phyloP scores from a whole-genome alignment of 768 basidiomycete genomes.

The Lactarius akahatsu region DNA sequence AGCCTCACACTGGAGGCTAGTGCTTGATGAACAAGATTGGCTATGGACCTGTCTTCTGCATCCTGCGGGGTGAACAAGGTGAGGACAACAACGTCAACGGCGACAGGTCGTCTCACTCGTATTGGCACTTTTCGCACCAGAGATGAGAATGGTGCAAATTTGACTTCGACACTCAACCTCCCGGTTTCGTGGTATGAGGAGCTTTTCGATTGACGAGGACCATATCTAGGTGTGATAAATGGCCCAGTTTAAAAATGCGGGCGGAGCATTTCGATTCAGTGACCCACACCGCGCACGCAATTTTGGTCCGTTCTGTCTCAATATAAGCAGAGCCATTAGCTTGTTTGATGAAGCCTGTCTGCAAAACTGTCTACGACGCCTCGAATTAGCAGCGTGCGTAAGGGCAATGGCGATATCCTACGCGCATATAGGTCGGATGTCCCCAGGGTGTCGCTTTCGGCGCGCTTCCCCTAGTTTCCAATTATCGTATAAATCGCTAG shows the following conservation, averaged over 20 bases:
- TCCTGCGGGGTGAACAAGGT: conserved; percentile 55
- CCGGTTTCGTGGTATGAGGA: conserved; percentile 84
- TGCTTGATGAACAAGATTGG: conserved; percentile 82
- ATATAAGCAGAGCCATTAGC: conserved; percentile 98
- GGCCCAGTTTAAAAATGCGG: not conserved
- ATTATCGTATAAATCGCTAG: conserved; percentile 28
- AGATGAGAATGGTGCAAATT: conserved; percentile 94
- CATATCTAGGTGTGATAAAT: conserved; percentile 53
- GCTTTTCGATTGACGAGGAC: conserved; percentile 82
- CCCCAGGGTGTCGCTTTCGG: conserved; percentile 51
- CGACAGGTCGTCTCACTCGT: conserved; percentile 54
- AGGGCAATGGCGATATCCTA: conserved; percentile 23
- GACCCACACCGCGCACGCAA: conserved; percentile 89
- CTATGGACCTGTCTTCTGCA: conserved; percentile 86
- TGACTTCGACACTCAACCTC: conserved; percentile 90
- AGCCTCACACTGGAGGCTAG: conserved; percentile 81
- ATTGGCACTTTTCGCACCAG: conserved; percentile 74
- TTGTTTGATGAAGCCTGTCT: conserved; percentile 86
- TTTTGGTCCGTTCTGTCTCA: conserved; percentile 87
- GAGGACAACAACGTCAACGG: conserved; percentile 9
- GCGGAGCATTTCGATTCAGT: conserved; percentile 34
- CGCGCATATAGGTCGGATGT: conserved; percentile 88
- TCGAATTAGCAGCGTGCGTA: conserved; percentile 13
- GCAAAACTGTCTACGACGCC: conserved; percentile 58
- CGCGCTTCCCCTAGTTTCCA: conserved; percentile 44